These are phyloP conservation scores for Gelatoporia subvermispora DNA, from an alignment of 768 basidiomycete genomes.

Conservation along the genomic window DNA sequence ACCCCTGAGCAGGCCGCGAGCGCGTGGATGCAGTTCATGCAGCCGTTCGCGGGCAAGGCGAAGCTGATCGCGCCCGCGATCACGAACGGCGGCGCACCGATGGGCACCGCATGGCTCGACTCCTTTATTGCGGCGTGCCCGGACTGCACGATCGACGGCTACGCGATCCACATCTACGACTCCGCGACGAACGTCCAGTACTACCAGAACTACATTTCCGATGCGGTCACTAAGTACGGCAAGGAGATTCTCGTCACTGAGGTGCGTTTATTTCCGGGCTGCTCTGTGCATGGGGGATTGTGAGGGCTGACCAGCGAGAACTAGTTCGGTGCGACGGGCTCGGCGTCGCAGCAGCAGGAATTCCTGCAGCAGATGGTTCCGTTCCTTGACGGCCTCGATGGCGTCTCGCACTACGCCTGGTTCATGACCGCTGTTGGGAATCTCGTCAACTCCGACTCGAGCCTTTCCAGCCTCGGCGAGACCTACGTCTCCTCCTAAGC, in stretches of 20 bases:
- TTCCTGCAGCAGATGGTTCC: constrained; percentile 24
- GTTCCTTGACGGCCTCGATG: constrained; percentile 22
- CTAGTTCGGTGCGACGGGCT: constrained; percentile 24
- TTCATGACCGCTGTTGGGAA: constrained; percentile 21
- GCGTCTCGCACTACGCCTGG: constrained; percentile 22
- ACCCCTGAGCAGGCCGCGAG: constrained; percentile 21
- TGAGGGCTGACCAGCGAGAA: background rate
- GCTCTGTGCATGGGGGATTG: background rate
- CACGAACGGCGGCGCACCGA: constrained; percentile 28
- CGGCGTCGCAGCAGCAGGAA: constrained; percentile 16
- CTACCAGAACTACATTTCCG: constrained; percentile 27
- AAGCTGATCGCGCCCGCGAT: constrained; percentile 27
- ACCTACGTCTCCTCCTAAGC: constrained; percentile 20
- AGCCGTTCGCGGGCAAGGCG: constrained; percentile 27
- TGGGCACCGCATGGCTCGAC: constrained; percentile 28
- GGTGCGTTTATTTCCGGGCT: constrained; percentile 11
- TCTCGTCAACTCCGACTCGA: constrained; percentile 21
- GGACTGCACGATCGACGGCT: constrained; percentile 23
- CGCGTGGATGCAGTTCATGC: constrained; percentile 25
- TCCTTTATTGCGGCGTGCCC: constrained; percentile 23
- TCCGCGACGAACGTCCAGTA: constrained; percentile 24
- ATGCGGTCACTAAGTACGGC: constrained; percentile 22
- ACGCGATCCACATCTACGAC: constrained; percentile 28
- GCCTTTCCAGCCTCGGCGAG: constrained; percentile 18
- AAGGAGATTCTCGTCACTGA: constrained; percentile 27